Base-by-base conservation (phyloP, 225 moss, liverwort and hornwort species). In the Bryoerythrophyllum caledonicum region DNA sequence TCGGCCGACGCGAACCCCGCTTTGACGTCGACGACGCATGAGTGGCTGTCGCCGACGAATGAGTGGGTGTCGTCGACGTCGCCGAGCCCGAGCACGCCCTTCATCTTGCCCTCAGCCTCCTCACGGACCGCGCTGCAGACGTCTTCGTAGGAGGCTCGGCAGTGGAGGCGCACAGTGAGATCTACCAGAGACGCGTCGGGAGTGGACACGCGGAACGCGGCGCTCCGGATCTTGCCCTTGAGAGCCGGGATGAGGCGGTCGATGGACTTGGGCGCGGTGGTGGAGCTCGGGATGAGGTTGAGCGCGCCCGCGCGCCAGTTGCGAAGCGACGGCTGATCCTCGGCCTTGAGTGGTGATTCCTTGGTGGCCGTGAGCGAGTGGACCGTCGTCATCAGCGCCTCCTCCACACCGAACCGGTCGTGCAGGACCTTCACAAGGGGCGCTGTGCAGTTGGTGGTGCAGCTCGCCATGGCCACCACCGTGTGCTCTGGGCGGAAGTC, bases 391-490 rank as follows among this genome's bases (percentile, higher is more conserved):
- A 85, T 79, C 68, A 85, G 35, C 32, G 82, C 87, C 74, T 90
- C 90, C 14, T 41, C 81, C 3, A 87, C 74, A n/a, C 87, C 90
- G 76, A 87, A 87, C 44, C 81, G 76, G 32, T 87, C 87, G 65
- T 90, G 82, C n/a, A 87, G 80, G 41, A 82, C 86, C 71, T 85
- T 87, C 27, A 87, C 58, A 48, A 90, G 68, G 1, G 87, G 90
- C 24, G 90, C 52, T 63, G 87, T 38, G 76, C 90, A 90, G 30
- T 83, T 87, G 6, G 87, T 73, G 68, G 87, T 90, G 78, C 87
- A 90, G 60, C 87, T 81, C 16, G 90, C 87, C 85, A 81, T 85
- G 34, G 87, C 84, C 15, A 90, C 85, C 19, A 87, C 90, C 46
- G 64, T 83, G 63, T 82, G 75, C 68, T 90, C 90, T 2, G 90